Evolutionary conservation across 768 basidiomycete genomes (phyloP).

Genomic region (Gloeopeniophorella convolvens): DNA sequence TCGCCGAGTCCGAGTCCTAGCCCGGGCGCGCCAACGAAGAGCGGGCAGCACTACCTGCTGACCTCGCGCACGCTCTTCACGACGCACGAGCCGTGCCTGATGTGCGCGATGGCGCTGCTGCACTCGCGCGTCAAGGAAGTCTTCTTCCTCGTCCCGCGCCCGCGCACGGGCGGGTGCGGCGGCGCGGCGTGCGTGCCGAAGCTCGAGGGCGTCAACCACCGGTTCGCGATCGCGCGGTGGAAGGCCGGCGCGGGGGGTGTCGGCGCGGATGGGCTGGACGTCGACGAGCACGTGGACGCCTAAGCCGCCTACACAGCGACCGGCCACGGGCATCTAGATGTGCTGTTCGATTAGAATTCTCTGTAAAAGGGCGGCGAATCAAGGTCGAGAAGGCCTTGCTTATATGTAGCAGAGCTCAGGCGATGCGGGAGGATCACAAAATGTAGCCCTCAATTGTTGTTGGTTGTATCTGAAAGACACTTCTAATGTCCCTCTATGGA

Average conservation of each 20-base stretch:
- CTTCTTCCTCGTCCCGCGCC: constrained; percentile 66
- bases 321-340: too few species aligned
- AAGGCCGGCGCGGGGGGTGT: constrained; percentile 26
- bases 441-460: constrained; percentile 11
- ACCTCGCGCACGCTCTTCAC: constrained; percentile 80
- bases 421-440: neutral
- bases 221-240: constrained; percentile 73
- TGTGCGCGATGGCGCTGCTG: constrained; percentile 95
- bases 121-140: constrained; percentile 93
- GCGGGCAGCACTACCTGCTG: constrained; percentile 82
- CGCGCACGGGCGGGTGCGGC: constrained; percentile 82
- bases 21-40: constrained; percentile 25
- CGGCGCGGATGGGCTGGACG: constrained; percentile 11
- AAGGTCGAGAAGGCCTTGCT: too few species aligned
- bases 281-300: constrained; percentile 28
- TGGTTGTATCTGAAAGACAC: constrained; percentile 14
- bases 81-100: constrained; percentile 95
- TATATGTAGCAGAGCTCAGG: neutral
- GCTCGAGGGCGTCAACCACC: constrained; percentile 84
- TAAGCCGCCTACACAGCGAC: too few species aligned
- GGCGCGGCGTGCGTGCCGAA: constrained; percentile 68
- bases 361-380: too few species aligned
- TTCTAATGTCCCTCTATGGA: neutral
- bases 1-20: constrained; percentile 12
- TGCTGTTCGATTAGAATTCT: too few species aligned